Conservation (phyloP, 192 early-diverging fungal genomes). For the Chytriomyces confervae region DNA sequence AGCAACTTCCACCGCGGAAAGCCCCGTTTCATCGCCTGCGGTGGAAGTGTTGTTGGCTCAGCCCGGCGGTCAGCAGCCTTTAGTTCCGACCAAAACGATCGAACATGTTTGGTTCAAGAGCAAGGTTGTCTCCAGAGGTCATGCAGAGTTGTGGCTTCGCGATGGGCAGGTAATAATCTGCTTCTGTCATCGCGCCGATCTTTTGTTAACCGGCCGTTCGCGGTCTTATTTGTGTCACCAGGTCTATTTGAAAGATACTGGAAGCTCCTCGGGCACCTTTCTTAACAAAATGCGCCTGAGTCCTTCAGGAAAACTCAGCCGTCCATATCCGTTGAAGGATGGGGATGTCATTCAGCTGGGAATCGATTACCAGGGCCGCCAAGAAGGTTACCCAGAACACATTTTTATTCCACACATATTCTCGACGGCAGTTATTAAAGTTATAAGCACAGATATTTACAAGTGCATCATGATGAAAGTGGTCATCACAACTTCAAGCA, state of each 20-base stretch:
- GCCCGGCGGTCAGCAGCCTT: slow-evolving; percentile 34
- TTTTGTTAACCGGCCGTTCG: not conserved
- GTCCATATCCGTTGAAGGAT: slow-evolving; percentile 66
- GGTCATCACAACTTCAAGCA: slow-evolving; percentile 44
- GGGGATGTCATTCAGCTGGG: slow-evolving; percentile 93
- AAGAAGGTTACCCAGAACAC: slow-evolving; percentile 59
- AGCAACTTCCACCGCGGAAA: slow-evolving; percentile 29
- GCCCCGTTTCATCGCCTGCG: slow-evolving; percentile 15
- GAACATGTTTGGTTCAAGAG: slow-evolving; percentile 44
- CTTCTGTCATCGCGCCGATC: not conserved
- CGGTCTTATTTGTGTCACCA: slow-evolving; percentile 31
- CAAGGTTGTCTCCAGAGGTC: slow-evolving; percentile 89
- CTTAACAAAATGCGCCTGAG: slow-evolving; percentile 86
- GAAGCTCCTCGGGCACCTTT: slow-evolving; percentile 86
- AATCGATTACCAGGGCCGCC: slow-evolving; percentile 92
- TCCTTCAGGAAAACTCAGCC: slow-evolving; percentile 76
- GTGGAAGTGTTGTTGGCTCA: slow-evolving; percentile 33
- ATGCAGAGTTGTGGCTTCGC: slow-evolving; percentile 82
- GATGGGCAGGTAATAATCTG: slow-evolving; percentile 50
- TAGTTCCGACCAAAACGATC: slow-evolving; percentile 34
- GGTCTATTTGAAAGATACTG: slow-evolving; percentile 90
- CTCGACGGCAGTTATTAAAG: not conserved
- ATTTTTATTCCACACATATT: not conserved
- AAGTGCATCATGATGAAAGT: slow-evolving; percentile 86
- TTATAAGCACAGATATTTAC: slow-evolving; percentile 74